phyloP scores from a whole-genome alignment of 257 asterid species.

The Paulownia fortunei region DNA sequence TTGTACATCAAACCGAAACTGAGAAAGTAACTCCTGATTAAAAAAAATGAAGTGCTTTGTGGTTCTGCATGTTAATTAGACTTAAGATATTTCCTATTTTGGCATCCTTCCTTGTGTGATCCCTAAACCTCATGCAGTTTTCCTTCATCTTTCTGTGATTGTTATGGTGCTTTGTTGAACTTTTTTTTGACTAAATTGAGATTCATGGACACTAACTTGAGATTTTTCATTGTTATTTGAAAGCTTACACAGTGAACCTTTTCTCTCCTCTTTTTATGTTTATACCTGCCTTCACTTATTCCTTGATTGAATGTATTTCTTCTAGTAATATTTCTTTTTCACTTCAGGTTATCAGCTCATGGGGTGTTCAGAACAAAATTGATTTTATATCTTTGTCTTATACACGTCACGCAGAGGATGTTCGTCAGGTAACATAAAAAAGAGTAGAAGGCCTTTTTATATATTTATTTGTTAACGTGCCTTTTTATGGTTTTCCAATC shows the following conservation, averaged over 20 bases:
- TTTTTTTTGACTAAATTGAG: too few species aligned
- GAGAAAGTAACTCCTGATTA: conserved; percentile 11
- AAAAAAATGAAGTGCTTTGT: not conserved
- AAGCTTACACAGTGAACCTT: conserved; percentile 9
- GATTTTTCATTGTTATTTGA: not conserved
- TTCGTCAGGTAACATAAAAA: conserved; percentile 66
- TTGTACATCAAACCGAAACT: not conserved
- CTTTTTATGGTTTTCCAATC: not conserved
- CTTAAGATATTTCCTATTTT: not conserved
- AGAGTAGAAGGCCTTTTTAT: not conserved
- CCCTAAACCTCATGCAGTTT: not conserved
- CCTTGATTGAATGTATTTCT: not conserved
- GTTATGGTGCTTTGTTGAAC: not conserved
- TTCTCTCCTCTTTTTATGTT: not conserved
- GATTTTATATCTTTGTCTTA: conserved; percentile 89
- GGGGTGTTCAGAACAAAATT: conserved; percentile 93
- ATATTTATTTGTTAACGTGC: not conserved
- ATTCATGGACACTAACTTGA: not conserved
- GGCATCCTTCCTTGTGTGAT: not conserved
- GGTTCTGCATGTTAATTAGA: not conserved
- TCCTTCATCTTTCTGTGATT: not conserved
- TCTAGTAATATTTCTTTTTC: conserved; percentile 10
- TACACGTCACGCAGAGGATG: conserved; percentile 95
- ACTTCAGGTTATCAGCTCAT: conserved; percentile 82
- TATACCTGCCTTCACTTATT: not conserved